A percentile compares a stretch with the other conserved stretches of the same genome.
Conservation (phyloP, 2,329 filamentous ascomycete genomes). For the Fusarium multiceps region DNA sequence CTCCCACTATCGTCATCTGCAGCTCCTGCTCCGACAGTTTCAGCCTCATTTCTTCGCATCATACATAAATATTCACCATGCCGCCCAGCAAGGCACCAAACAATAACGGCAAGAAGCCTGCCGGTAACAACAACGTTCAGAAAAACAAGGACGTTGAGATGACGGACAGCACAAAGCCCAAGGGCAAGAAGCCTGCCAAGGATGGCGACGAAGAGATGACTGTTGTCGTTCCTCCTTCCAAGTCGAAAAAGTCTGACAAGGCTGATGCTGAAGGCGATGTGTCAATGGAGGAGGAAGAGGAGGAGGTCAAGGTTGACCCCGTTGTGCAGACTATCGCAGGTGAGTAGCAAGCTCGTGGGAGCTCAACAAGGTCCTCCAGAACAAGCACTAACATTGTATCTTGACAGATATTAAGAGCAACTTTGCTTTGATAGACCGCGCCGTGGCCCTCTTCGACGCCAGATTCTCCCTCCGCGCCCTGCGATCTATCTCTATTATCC, state of each 20-base stretch:
- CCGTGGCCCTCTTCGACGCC: slow-evolving; percentile 91
- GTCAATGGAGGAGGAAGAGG: slow-evolving; percentile 72
- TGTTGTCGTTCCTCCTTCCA: slow-evolving; percentile 80
- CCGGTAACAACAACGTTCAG: slow-evolving; percentile 72
- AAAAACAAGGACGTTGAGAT: slow-evolving; percentile 74
- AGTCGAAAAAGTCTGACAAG: slow-evolving; percentile 69
- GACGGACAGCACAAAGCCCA: slow-evolving; percentile 74
- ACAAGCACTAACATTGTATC: slow-evolving; percentile 36
- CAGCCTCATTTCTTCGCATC: slow-evolving; percentile 12
- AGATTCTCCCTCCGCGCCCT: slow-evolving; percentile 95
- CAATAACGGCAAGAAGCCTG: slow-evolving; percentile 76
- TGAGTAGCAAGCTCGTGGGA: slow-evolving; percentile 51
- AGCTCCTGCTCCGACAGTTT: slow-evolving; percentile 30
- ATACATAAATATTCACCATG: slow-evolving; percentile 41
- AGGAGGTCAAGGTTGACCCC: slow-evolving; percentile 69
- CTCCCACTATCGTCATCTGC: slow-evolving; percentile 34
- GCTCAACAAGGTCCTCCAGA: not conserved
- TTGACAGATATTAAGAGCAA: slow-evolving; percentile 90
- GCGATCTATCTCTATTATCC: slow-evolving; percentile 93
- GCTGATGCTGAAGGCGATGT: slow-evolving; percentile 76
- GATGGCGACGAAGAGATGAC: slow-evolving; percentile 84
- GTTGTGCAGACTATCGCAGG: slow-evolving; percentile 69
- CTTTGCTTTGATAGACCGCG: slow-evolving; percentile 90
- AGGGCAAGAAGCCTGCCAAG: slow-evolving; percentile 71
- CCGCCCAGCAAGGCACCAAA: slow-evolving; percentile 82